phyloP scores from a whole-genome alignment of 371 early-diverging fungal genomes.

The Coemansia sp. region DNA sequence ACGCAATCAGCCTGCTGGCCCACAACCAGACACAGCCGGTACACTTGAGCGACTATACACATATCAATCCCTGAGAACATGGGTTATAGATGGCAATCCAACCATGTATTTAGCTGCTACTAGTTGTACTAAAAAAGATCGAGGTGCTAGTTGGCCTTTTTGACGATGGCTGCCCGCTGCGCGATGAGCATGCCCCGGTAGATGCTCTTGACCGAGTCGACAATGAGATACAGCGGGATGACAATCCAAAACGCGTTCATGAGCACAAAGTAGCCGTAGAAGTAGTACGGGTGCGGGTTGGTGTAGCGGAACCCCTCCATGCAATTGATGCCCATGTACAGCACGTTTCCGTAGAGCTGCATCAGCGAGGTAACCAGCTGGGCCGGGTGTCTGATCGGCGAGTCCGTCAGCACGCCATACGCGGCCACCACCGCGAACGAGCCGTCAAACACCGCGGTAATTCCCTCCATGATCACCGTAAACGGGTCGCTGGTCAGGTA shows the following conservation, averaged over 20 bases:
- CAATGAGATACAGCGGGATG: conserved; percentile 58
- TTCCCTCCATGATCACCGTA: conserved; percentile 78
- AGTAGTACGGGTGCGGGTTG: conserved; percentile 69
- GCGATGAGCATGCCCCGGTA: conserved; percentile 53
- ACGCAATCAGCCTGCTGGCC: background rate
- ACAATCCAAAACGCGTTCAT: conserved; percentile 74
- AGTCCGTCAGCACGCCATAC: conserved; percentile 60
- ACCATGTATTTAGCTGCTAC: no score
- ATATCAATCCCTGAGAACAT: background rate
- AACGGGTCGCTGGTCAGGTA: conserved; percentile 79
- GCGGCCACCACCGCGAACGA: conserved; percentile 70
- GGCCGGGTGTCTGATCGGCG: conserved; percentile 65
- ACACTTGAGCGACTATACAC: background rate
- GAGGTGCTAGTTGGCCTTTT: conserved; percentile 23
- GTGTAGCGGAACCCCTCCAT: conserved; percentile 65
- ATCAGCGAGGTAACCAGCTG: conserved; percentile 70
- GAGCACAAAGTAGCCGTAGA: conserved; percentile 74
- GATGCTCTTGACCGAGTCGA: conserved; percentile 51
- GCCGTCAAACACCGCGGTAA: conserved; percentile 84
- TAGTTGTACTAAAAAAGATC: background rate
- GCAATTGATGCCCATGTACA: conserved; percentile 70
- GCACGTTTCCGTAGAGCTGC: conserved; percentile 75
- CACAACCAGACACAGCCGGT: background rate
- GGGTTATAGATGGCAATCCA: no score
- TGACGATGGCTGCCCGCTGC: conserved; percentile 37